Evolutionary conservation across 176 grass and related monocot species (phyloP), one percentile per base, ranked within the genome.

Genomic region (Ensete glaucum): DNA sequence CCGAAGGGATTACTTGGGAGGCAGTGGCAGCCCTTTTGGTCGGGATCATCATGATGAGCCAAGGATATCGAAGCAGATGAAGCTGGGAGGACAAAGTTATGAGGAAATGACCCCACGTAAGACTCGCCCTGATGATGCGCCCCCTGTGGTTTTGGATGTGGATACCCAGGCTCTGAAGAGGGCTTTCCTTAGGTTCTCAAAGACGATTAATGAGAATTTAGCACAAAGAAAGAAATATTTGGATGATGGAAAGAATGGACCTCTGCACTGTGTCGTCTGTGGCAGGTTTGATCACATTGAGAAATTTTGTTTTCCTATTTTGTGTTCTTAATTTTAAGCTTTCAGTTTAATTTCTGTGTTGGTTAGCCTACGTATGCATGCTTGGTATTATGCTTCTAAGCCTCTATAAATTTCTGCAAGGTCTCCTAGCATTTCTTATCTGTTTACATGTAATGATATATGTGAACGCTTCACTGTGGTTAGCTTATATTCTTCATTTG

Each of bases 171-270:
- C 78, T 52, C 49, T 94, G 9, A 87, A 78, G 78, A 89, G 69
- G 73, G 86, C 90, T 6, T 99, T 91, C 71, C 83, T 99, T 80
- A 91, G 86, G 86, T 94, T 91, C 62, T 60, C 87, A 21, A 99
- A 91, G 88, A 82, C 82, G 72, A 85, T 99, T 27, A 89, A 94
- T 74, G 95, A 99, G 60, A 88, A 59, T 52, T 34, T 64, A 0
- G 14, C 16, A 19, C 82, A 93, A 75, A 91, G 82, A 79, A 88
- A 79, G 78, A 86, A 80, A 79, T 89, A 89, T 80, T 80, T 94
- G 67, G 88, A 89, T 65, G 81, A 89, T 25, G 80, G 84, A n/a
- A 89, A 78, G 75, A 78, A 83, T 75, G 83, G 53, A n/a, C 82
- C 80, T 63, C 81, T 94, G 68, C 69, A 73, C 13, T 99, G 95